phyloP scores from a whole-genome alignment of 2,329 filamentous ascomycete species.

The Cercospora zeina region DNA sequence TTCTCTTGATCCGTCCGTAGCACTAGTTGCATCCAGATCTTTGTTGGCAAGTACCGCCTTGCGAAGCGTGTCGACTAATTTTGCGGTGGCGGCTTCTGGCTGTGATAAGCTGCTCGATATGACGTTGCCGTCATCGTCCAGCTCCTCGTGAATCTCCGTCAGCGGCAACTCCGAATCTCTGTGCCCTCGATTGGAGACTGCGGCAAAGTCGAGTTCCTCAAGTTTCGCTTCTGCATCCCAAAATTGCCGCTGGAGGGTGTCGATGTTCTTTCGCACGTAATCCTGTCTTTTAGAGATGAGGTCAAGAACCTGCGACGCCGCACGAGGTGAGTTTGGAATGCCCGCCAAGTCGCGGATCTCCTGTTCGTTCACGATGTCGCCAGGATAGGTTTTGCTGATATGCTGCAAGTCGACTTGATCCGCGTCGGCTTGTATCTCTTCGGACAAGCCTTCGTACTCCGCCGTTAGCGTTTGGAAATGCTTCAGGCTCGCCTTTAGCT shows the following conservation, averaged over 20 bases:
- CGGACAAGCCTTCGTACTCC: slow-evolving; percentile 86
- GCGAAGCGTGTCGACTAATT: slow-evolving; percentile 69
- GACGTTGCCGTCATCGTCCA: slow-evolving; percentile 88
- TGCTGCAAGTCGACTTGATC: slow-evolving; percentile 30
- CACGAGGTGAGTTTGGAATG: slow-evolving; percentile 50
- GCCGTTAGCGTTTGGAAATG: slow-evolving; percentile 91
- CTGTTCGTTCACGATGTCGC: slow-evolving; percentile 63
- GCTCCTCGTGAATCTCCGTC: slow-evolving; percentile 86
- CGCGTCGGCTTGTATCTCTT: slow-evolving; percentile 66
- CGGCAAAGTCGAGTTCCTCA: slow-evolving; percentile 54
- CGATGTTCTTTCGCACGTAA: slow-evolving; percentile 82
- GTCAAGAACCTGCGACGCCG: slow-evolving; percentile 63
- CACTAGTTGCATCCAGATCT: slow-evolving; percentile 23
- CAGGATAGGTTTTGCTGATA: slow-evolving; percentile 61
- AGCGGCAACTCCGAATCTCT: slow-evolving; percentile 66
- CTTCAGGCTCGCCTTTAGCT: slow-evolving; percentile 72
- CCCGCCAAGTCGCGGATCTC: slow-evolving; percentile 60
- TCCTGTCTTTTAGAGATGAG: slow-evolving; percentile 76
- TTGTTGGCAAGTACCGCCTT: slow-evolving; percentile 66
- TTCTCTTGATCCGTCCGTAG: slow-evolving; percentile 14
- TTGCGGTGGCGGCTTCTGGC: slow-evolving; percentile 66
- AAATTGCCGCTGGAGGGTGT: slow-evolving; percentile 71
- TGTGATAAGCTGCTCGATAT: slow-evolving; percentile 55
- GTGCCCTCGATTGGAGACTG: slow-evolving; percentile 43
- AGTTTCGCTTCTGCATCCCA: slow-evolving; percentile 68